phyloP scores from a whole-genome alignment of 1,139 yeast species.

The Zygotorulaspora mrakii region DNA sequence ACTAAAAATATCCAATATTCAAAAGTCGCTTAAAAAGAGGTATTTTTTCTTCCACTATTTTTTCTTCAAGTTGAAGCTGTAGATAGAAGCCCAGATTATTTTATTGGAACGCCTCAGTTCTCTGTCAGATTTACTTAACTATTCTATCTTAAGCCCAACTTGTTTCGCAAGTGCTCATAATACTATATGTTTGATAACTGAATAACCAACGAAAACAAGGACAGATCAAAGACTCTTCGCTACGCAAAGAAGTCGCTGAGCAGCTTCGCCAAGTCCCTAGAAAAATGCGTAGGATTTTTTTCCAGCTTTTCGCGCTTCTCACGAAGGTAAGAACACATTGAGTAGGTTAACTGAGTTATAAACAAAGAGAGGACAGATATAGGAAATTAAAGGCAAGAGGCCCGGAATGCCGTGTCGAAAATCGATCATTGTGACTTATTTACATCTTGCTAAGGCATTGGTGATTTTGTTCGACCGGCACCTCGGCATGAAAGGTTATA shows the following conservation, averaged over 20 bases:
- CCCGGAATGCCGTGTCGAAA: too few relatives aligned
- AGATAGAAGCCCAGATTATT: too few relatives aligned
- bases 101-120: too few relatives aligned
- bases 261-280: background rate
- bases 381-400: too few relatives aligned
- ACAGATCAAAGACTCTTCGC: background rate
- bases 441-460: slow-evolving; percentile 7
- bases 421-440: background rate
- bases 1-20: too few relatives aligned
- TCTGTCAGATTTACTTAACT: too few relatives aligned
- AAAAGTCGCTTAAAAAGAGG: too few relatives aligned
- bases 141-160: too few relatives aligned
- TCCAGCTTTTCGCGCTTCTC: slow-evolving; percentile 1
- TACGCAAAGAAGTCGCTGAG: background rate
- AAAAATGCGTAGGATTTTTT: background rate
- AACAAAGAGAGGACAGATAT: too few relatives aligned
- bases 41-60: background rate
- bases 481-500: slow-evolving; percentile 25
- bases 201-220: background rate
- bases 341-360: too few relatives aligned
- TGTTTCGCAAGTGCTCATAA: too few relatives aligned
- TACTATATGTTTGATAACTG: too few relatives aligned
- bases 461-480: slow-evolving; percentile 4
- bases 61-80: background rate
- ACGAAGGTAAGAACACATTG: background rate